Conservation (phyloP, 495 filamentous ascomycete species). For the Tuber calosporum region DNA sequence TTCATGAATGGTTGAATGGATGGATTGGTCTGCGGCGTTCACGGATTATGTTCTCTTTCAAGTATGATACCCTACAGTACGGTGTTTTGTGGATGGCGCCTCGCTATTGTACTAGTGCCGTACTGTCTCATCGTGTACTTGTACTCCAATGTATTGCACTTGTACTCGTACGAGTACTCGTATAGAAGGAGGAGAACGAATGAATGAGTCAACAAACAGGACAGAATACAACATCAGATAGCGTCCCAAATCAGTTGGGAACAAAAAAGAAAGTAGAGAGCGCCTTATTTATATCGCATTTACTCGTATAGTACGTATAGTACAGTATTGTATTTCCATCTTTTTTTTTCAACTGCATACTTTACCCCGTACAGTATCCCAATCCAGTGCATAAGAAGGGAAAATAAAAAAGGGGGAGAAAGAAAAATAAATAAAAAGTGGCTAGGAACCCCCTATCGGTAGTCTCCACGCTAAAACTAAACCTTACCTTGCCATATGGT, state of each 20-base stretch:
- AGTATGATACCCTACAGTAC: too few relatives aligned
- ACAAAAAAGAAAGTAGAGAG: background rate
- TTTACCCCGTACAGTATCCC: background rate
- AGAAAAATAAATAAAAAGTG: background rate
- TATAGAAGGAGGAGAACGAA: background rate
- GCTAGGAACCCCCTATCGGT: background rate
- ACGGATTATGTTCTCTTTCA: too few relatives aligned
- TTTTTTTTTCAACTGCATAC: background rate
- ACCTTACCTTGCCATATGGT: background rate
- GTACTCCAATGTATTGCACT: background rate
- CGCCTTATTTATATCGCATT: background rate
- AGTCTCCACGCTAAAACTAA: background rate
- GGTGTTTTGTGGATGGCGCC: too few relatives aligned
- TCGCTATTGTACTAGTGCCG: too few relatives aligned
- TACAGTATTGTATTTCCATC: background rate
- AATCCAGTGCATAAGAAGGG: background rate
- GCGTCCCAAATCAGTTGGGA: background rate
- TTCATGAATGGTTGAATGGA: too few relatives aligned
- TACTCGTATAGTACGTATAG: background rate
- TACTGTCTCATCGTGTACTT: too few relatives aligned
- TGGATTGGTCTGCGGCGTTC: too few relatives aligned
- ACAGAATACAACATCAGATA: background rate
- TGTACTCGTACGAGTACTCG: background rate
- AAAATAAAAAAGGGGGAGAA: background rate
- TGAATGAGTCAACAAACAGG: background rate